Base-by-base conservation (phyloP, 345 rosid genomes). In the Adansonia digitata region DNA sequence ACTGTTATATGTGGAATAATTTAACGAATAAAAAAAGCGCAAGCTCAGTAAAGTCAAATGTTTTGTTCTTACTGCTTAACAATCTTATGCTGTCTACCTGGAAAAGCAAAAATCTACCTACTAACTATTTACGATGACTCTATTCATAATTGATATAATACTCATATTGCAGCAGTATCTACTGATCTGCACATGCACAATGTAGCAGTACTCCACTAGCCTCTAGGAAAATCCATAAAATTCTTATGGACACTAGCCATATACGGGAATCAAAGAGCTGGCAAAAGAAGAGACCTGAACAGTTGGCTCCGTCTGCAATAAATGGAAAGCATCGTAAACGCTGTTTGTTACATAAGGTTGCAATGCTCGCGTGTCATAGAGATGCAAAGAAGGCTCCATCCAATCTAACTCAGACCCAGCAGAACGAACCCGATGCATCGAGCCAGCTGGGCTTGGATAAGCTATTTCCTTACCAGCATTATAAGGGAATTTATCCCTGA, bases 281-380 rank as follows among this genome's bases (percentile, higher is more conserved):
- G 11, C 34, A 74, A 27, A 24, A 74, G 35, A 67, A 51, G 59
- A 80, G 51, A 91, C 98, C 98, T 92, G 92, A 83, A 92, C 84
- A n/a, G 88, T 66, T 20, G 94, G 93, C 57, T 94, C 98, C 6
- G 81, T 91, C 84, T 86, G 94, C 85, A 94, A 81, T 57, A 91
- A 68, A 75, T 83, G 91, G 81, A 90, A 88, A 78, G 98, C 94
- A 77, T 94, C 98, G 48, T 76, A 86, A 77, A 88, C 89, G 65
- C 82, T 81, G 20, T 85, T 85, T 55, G 79, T 22, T 77, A 85
- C 90, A 81, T 57, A 78, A 73, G 88, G 88, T 46, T 80, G 95
- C 77, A 86, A 27, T 57, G 80, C 75, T 68, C 87, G 79, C 12
- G 89, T 45, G 69, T 82, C 82, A 72, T 71, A 80, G 39, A 83